These are phyloP conservation scores for Aspergillus cavernicola DNA, from an alignment of 495 filamentous ascomycete genomes.

Conservation along the genomic window DNA sequence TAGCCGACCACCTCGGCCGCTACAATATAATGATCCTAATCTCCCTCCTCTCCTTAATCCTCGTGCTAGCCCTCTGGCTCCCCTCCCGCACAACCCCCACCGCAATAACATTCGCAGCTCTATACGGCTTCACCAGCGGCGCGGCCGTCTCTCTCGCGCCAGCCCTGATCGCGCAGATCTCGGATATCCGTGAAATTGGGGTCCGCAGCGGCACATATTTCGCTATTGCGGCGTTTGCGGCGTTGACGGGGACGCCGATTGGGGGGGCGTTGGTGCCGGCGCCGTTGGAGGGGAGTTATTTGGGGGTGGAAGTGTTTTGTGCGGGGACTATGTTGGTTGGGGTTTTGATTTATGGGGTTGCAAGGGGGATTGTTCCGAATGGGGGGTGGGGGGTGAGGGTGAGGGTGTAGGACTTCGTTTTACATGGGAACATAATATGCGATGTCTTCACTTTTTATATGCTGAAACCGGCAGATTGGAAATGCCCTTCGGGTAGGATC, in stretches of 20 bases:
- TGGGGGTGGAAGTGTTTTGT: conserved; percentile 62
- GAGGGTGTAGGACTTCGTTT: conserved; percentile 25
- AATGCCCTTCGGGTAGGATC: too few relatives aligned
- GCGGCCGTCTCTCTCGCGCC: conserved; percentile 62
- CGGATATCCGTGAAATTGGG: conserved; percentile 69
- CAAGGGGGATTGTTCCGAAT: conserved; percentile 27
- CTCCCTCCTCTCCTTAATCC: conserved; percentile 53
- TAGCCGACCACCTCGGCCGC: conserved; percentile 68
- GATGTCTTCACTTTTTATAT: too few relatives aligned
- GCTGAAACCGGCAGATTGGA: too few relatives aligned
- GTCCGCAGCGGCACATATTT: conserved; percentile 68
- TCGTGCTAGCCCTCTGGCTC: conserved; percentile 68
- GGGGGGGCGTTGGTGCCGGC: conserved; percentile 61
- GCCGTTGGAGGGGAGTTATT: conserved; percentile 51
- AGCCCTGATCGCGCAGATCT: conserved; percentile 65
- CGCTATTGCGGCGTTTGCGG: conserved; percentile 58
- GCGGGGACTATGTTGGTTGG: conserved; percentile 57
- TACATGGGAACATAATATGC: too few relatives aligned
- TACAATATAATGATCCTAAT: conserved; percentile 71
- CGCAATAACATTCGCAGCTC: conserved; percentile 59
- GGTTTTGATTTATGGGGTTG: conserved; percentile 44
- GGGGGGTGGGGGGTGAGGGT: conserved; percentile 28
- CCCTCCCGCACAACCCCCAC: conserved; percentile 56
- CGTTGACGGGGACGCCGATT: conserved; percentile 67
- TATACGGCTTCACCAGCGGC: conserved; percentile 73